Evolutionary conservation across 2,329 filamentous ascomycete genomes (phyloP), one percentile per base, ranked within the genome.

Genomic region (Didymella glomerata): DNA sequence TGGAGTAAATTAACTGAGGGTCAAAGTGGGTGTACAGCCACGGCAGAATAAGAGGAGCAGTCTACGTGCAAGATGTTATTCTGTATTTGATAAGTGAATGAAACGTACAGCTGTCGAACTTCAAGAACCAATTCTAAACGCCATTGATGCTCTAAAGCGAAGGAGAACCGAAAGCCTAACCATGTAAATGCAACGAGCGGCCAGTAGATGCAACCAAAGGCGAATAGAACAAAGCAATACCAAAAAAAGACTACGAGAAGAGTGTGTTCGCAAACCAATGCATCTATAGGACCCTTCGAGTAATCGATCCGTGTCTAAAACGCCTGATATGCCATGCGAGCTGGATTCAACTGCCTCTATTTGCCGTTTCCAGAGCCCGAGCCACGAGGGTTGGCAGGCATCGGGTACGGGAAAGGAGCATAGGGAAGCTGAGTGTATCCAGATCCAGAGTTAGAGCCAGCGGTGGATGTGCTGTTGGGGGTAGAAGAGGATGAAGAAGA

Each of bases 331-430:
- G 13, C 14, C 34, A 24, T 2, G 7, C 27, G 16, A 16, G 38
- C 3, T 36, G 32, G 6, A 36, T 2, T n/a, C 4, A 8, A 16
- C n/a, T 18, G 2, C 8, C 2, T 65, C 45, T 65, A 71, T 58
- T 71, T 71, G 40, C 67, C 60, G 24, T 62, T 60, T 8, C 55
- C 47, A 13, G 56, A 57, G 20, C 66, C 63, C 30, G 63, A 65
- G 14, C 71, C 69, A 9, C 70, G 61, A 2, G 65, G 61, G 45
- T 69, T 71, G 13, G 67, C 68, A 2, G 75, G 74, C 69, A 75
- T 74, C 1, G 72, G 74, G 59, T 76, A 77, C 14, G 75, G 75
- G 48, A 77, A 77, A 1, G 75, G 75, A 7, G 75, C 74, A 53
- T 77, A 77, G 0, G 74, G 74, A 6, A 77, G 71, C 49, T 75